Conservation (phyloP, 2,329 filamentous ascomycete species). For the Fusarium pseudonygamai region DNA sequence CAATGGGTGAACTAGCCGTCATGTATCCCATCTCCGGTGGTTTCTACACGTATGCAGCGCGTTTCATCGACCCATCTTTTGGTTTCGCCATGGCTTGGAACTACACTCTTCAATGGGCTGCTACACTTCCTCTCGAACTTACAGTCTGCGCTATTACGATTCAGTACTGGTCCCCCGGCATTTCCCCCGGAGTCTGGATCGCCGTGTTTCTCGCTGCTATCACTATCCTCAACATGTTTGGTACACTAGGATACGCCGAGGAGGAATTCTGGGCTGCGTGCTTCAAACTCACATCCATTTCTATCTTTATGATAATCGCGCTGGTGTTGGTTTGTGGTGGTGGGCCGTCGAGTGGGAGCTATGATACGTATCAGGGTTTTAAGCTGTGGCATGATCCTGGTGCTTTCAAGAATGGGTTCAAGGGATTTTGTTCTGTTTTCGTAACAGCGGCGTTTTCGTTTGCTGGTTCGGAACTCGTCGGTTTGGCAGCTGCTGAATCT, state of each 20-base stretch:
- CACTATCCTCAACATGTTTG: constrained; percentile 64
- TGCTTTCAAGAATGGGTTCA: constrained; percentile 75
- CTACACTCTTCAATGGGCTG: constrained; percentile 56
- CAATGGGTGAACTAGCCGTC: constrained; percentile 68
- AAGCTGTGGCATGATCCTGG: constrained; percentile 50
- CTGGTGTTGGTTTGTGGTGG: constrained; percentile 68
- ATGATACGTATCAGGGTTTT: constrained; percentile 55
- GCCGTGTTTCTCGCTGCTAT: constrained; percentile 59
- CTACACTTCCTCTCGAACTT: constrained; percentile 55
- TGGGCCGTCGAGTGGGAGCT: constrained; percentile 58
- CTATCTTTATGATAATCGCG: constrained; percentile 70
- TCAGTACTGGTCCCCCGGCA: constrained; percentile 51
- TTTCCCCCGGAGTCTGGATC: constrained; percentile 53
- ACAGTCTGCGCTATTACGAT: constrained; percentile 55
- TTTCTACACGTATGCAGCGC: constrained; percentile 57
- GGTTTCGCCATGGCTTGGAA: constrained; percentile 65
- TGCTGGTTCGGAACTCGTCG: constrained; percentile 74
- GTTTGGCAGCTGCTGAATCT: constrained; percentile 75
- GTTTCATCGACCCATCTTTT: constrained; percentile 62
- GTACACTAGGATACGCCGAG: constrained; percentile 61
- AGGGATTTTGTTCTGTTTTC: constrained; percentile 74
- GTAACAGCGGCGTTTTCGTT: constrained; percentile 77
- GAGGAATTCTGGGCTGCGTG: constrained; percentile 66
- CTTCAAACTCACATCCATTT: constrained; percentile 65
- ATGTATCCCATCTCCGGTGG: constrained; percentile 70